A percentile compares a stretch with the other conserved stretches of the same genome.
These are phyloP conservation scores for Curvularia hawaiiensis DNA, from an alignment of 2,329 filamentous ascomycete genomes.

Conservation along the genomic window DNA sequence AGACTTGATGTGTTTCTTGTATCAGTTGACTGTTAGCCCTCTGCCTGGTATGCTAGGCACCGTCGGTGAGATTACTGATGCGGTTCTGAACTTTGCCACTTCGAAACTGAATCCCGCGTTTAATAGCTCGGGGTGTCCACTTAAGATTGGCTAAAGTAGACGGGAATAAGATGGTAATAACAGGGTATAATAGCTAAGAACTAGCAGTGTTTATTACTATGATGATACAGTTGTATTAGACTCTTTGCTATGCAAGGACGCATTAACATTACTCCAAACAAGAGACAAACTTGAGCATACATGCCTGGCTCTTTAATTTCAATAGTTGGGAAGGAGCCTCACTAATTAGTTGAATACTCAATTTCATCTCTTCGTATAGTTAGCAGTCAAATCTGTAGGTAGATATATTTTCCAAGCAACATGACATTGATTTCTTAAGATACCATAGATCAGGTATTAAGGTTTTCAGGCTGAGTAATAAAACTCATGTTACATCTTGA, in stretches of 20 bases:
- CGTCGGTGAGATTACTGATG: slow-evolving; percentile 18
- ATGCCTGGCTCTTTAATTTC: not conserved
- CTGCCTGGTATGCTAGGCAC: slow-evolving; percentile 41
- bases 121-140: slow-evolving; percentile 50
- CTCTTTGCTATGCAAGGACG: no score
- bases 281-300: no score
- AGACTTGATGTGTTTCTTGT: slow-evolving; percentile 50
- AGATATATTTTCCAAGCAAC: not conserved
- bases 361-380: not conserved
- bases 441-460: not conserved
- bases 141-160: slow-evolving; percentile 6
- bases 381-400: not conserved
- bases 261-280: no score
- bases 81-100: slow-evolving; percentile 20
- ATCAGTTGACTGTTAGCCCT: slow-evolving; percentile 48
- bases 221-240: no score
- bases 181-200: no score
- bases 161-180: not conserved
- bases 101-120: slow-evolving; percentile 33
- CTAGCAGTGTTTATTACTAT: no score
- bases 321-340: not conserved
- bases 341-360: not conserved
- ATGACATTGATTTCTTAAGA: not conserved
- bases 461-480: not conserved
- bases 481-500: not conserved